These are phyloP conservation scores for Chamaecyparis obtusa DNA, from an alignment of 75 land plant genomes.

Conservation along the genomic window DNA sequence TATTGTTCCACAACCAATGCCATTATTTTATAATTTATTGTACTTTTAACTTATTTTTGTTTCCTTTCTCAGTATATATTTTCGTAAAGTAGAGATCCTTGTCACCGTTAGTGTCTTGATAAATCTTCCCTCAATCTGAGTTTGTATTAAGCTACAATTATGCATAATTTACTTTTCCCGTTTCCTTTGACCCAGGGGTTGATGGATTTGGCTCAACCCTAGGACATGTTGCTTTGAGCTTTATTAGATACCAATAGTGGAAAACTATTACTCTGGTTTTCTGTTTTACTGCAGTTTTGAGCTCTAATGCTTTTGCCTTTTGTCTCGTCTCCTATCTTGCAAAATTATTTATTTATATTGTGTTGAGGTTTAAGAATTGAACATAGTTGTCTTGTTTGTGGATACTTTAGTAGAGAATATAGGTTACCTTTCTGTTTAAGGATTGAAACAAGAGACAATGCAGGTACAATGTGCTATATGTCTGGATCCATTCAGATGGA, in stretches of 20 bases:
- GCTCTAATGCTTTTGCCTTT: not conserved
- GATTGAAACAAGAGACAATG: not conserved
- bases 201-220: not conserved
- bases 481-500: slow-evolving; percentile 85
- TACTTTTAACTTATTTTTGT: not conserved
- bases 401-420: not conserved
- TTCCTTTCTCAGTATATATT: not conserved
- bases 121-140: not conserved
- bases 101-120: not conserved
- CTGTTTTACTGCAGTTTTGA: not conserved
- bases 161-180: not conserved
- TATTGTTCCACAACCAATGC: slow-evolving; percentile 13
- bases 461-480: slow-evolving; percentile 89
- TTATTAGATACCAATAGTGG: not conserved
- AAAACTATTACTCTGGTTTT: not conserved
- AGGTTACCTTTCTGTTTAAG: not conserved
- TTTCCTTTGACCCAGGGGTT: not conserved
- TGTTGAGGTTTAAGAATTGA: slow-evolving; percentile 4
- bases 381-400: not conserved
- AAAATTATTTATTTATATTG: not conserved
- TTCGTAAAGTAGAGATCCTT: not conserved
- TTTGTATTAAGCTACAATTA: not conserved
- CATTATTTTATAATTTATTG: not conserved
- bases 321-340: not conserved
- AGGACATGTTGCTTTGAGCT: not conserved